These are phyloP conservation scores for Ambrosia trifida DNA, from an alignment of 129 eudicot species.

Conservation along the genomic window DNA sequence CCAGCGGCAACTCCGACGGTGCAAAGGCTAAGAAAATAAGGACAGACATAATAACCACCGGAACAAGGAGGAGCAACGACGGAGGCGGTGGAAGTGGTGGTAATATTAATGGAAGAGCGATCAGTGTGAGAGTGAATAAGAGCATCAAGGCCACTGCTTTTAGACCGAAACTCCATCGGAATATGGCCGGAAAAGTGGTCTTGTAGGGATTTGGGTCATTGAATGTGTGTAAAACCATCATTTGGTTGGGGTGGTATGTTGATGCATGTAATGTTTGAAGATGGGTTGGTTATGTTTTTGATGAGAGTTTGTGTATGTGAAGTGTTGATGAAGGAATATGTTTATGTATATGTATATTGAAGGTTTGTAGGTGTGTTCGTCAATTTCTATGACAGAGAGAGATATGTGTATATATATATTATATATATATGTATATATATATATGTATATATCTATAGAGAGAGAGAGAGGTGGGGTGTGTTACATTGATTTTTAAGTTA, in stretches of 20 bases:
- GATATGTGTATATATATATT: background rate
- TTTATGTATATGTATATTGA: background rate
- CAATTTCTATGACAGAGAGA: background rate
- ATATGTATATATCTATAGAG: too few relatives aligned
- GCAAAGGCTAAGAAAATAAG: slow-evolving; percentile 28
- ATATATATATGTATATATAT: background rate
- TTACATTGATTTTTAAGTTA: too few relatives aligned
- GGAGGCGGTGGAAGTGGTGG: slow-evolving; percentile 43
- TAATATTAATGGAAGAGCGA: slow-evolving; percentile 33
- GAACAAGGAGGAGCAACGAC: slow-evolving; percentile 30
- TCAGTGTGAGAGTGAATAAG: slow-evolving; percentile 19
- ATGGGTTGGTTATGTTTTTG: background rate
- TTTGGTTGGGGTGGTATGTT: slow-evolving; percentile 13
- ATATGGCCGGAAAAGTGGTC: slow-evolving; percentile 14
- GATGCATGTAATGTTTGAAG: slow-evolving; percentile 12
- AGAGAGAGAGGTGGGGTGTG: too few relatives aligned
- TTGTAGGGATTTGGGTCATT: slow-evolving; percentile 15
- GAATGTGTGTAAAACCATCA: slow-evolving; percentile 32
- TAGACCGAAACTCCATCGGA: slow-evolving; percentile 27
- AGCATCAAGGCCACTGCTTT: slow-evolving; percentile 30
- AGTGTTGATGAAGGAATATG: background rate
- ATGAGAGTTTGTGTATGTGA: background rate
- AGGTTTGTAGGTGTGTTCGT: background rate
- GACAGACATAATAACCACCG: slow-evolving; percentile 33
- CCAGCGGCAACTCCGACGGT: slow-evolving; percentile 25